These are phyloP conservation scores for Fusarium kyushuense DNA, from an alignment of 2,329 filamentous ascomycete species.

Conservation along the genomic window DNA sequence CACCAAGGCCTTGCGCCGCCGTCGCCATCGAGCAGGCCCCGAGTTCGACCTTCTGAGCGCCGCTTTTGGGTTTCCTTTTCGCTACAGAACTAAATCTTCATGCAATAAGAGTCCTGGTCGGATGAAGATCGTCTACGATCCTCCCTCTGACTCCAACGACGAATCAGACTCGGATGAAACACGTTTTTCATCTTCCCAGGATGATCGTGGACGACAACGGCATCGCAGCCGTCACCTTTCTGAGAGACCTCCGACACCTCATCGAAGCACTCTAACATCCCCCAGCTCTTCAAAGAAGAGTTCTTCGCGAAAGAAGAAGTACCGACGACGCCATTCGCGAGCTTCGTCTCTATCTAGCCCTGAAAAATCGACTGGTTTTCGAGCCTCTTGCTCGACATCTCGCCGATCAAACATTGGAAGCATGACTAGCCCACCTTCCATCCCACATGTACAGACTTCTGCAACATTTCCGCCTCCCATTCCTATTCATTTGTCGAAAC, in stretches of 20 bases:
- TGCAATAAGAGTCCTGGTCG: constrained; percentile 14
- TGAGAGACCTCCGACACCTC: constrained; percentile 13
- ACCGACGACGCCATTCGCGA: constrained; percentile 3
- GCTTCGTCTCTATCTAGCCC: constrained; percentile 18
- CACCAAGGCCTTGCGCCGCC: constrained; percentile 27
- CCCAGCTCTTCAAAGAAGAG: constrained; percentile 9
- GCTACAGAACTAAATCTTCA: constrained; percentile 18
- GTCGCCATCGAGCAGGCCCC: constrained; percentile 27
- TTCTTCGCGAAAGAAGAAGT: constrained; percentile 7
- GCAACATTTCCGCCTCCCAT: constrained; percentile 33
- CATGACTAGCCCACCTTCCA: constrained; percentile 9
- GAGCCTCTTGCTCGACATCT: constrained; percentile 23
- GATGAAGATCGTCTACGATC: constrained; percentile 15
- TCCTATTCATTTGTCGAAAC: constrained; percentile 34
- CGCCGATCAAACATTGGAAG: constrained; percentile 13
- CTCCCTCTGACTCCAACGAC: constrained; percentile 15
- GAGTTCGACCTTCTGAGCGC: constrained; percentile 48
- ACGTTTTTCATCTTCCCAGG: constrained; percentile 17
- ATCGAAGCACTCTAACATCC: constrained; percentile 1
- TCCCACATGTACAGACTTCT: constrained; percentile 42
- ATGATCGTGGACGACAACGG: constrained; percentile 5
- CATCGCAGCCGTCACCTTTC: not conserved
- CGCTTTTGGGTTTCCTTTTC: constrained; percentile 46
- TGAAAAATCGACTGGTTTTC: constrained; percentile 12
- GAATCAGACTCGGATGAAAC: constrained; percentile 16